Evolutionary conservation across 2,329 filamentous ascomycete genomes (phyloP).

Genomic region (Aspergillus amoenus): DNA sequence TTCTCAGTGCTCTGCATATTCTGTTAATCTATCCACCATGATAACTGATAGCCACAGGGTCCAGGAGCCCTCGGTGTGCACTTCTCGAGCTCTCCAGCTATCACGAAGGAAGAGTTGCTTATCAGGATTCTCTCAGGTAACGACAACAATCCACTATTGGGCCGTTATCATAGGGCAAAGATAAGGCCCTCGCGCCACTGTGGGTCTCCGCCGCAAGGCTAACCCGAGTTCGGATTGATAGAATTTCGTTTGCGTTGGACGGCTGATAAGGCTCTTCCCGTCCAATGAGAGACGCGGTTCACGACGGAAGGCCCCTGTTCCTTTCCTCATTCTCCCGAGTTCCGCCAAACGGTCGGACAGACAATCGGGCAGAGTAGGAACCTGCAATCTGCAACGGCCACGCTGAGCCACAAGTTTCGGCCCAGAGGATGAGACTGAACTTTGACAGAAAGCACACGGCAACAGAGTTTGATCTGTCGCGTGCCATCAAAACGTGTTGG

Average conservation of each 20-base stretch:
- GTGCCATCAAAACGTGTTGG: neutral
- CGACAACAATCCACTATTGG: neutral
- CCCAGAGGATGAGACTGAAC: no score
- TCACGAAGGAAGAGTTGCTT: neutral
- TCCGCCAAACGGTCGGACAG: neutral
- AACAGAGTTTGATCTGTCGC: neutral
- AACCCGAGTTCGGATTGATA: neutral
- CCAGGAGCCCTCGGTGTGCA: neutral
- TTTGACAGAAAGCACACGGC: neutral
- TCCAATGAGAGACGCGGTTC: neutral
- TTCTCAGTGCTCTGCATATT: neutral
- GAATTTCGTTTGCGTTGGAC: neutral
- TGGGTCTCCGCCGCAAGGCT: neutral
- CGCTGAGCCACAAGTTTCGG: no score
- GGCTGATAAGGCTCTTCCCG: neutral
- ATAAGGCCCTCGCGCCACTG: slow-evolving; percentile 4
- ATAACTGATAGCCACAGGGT: neutral
- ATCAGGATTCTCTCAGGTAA: slow-evolving; percentile 6
- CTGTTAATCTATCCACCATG: neutral
- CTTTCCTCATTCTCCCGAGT: slow-evolving; percentile 1
- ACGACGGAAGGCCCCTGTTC: neutral
- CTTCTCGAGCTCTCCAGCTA: neutral
- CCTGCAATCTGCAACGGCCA: no score
- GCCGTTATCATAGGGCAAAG: slow-evolving; percentile 1
- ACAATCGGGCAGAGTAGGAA: neutral